These are phyloP conservation scores for Aspergillus texensis DNA, from an alignment of 2,329 filamentous ascomycete genomes.

Conservation along the genomic window DNA sequence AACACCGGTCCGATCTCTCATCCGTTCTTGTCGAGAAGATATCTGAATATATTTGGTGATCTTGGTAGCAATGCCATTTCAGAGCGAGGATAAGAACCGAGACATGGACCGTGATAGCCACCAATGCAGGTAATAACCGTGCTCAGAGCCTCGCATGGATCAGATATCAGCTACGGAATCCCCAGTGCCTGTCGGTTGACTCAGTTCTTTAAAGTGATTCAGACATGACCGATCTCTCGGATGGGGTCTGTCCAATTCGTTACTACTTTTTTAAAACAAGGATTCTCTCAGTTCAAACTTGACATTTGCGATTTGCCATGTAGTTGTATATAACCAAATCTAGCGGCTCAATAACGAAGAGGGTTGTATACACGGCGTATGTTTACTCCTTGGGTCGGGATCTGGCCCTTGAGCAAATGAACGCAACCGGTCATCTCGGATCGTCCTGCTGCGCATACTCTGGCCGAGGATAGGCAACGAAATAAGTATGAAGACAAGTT, in stretches of 20 bases:
- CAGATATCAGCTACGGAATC: background rate
- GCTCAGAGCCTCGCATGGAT: background rate
- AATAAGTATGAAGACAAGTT: constrained; percentile 1
- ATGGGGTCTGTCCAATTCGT: background rate
- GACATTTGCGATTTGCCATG: background rate
- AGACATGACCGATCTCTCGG: background rate
- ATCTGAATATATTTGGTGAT: background rate
- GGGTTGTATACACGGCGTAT: background rate
- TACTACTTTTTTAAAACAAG: background rate
- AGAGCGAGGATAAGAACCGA: background rate
- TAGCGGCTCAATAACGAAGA: background rate
- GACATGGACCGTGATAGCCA: background rate
- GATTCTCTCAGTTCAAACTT: background rate
- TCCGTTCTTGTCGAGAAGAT: background rate
- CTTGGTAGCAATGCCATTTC: background rate
- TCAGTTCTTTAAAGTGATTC: background rate
- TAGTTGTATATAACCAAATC: background rate
- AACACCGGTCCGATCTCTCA: background rate
- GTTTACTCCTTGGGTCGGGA: background rate
- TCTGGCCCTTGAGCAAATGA: background rate
- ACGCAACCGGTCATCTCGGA: background rate
- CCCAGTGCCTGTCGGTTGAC: background rate
- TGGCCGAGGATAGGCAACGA: background rate
- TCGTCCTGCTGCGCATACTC: background rate
- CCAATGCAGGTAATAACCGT: background rate